These are phyloP conservation scores for Barnettozyma californica DNA, from an alignment of 805 yeast species.

Conservation along the genomic window DNA sequence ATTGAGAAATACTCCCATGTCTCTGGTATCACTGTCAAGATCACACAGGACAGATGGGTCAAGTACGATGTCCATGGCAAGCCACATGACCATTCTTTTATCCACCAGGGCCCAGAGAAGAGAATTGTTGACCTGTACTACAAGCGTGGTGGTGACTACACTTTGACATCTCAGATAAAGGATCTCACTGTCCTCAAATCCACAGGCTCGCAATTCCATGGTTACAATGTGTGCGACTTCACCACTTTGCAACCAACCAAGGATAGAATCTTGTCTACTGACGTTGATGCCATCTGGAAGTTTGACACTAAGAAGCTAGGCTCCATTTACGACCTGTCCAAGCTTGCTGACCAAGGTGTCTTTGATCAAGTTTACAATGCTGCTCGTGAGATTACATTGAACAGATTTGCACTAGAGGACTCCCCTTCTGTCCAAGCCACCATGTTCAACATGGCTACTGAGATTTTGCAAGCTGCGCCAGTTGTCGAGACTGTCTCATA, in stretches of 20 bases:
- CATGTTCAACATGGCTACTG: conserved; percentile 86
- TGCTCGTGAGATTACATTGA: conserved; percentile 67
- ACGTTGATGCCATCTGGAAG: conserved; percentile 68
- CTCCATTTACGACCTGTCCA: conserved; percentile 43
- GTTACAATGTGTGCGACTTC: conserved; percentile 79
- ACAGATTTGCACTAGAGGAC: conserved; percentile 75
- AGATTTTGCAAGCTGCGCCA: conserved; percentile 55
- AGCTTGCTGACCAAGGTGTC: conserved; percentile 50
- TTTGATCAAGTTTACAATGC: conserved; percentile 60
- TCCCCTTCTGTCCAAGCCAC: conserved; percentile 96
- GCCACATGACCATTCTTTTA: conserved; percentile 77
- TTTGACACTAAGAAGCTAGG: conserved; percentile 50
- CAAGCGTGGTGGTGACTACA: conserved; percentile 46
- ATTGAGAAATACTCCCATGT: conserved; percentile 72
- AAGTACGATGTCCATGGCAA: conserved; percentile 71
- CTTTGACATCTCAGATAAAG: conserved; percentile 63
- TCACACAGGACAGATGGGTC: conserved; percentile 75
- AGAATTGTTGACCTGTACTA: conserved; percentile 54
- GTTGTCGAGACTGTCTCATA: conserved; percentile 63
- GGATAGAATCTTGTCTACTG: conserved; percentile 86
- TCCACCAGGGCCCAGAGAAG: conserved; percentile 79
- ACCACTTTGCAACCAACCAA: conserved; percentile 79
- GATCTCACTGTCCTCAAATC: conserved; percentile 83
- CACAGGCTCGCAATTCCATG: conserved; percentile 90
- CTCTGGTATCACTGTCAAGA: conserved; percentile 59